A percentile compares a stretch with the other conserved stretches of the same genome.
Conservation (phyloP, 352 stramenopile species). For the Globisporangium sylvaticum region DNA sequence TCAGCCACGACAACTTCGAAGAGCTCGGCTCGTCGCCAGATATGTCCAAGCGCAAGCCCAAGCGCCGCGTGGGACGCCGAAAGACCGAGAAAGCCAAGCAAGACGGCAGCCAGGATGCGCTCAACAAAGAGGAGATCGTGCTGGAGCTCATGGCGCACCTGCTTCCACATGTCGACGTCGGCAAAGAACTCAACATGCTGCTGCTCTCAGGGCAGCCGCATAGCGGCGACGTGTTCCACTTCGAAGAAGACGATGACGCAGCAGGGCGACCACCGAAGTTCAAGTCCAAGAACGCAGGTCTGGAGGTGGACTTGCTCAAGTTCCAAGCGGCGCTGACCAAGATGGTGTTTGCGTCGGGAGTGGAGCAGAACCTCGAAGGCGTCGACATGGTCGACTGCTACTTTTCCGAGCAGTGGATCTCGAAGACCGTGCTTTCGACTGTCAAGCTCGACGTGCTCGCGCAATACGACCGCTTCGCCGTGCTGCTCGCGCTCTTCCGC, state of each 20-base stretch:
- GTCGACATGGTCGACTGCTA: conserved; percentile 36
- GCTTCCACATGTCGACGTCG: conserved; percentile 68
- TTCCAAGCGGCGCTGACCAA: conserved; percentile 51
- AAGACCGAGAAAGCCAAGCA: conserved; percentile 46
- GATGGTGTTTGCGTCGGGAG: conserved; percentile 38
- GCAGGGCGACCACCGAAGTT: not conserved
- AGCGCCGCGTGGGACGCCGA: conserved; percentile 59
- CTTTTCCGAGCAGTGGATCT: conserved; percentile 49
- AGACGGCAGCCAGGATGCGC: conserved; percentile 21
- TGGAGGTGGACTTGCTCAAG: conserved; percentile 58
- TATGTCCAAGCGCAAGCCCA: conserved; percentile 27
- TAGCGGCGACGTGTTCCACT: conserved; percentile 60
- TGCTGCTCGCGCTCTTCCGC: conserved; percentile 53
- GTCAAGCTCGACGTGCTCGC: conserved; percentile 53
- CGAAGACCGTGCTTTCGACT: conserved; percentile 34
- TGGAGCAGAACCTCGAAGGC: conserved; percentile 25
- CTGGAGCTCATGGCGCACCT: conserved; percentile 73
- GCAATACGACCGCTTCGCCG: conserved; percentile 61
- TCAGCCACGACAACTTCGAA: conserved; percentile 72
- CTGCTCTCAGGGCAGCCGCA: conserved; percentile 43
- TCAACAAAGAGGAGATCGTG: conserved; percentile 62
- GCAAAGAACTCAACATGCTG: conserved; percentile 72
- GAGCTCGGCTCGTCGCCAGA: conserved; percentile 59
- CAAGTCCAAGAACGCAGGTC: conserved; percentile 10
- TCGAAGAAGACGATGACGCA: conserved; percentile 49